Conservation (phyloP, 2,329 filamentous ascomycete species). For the Nectriaceae sp. region DNA sequence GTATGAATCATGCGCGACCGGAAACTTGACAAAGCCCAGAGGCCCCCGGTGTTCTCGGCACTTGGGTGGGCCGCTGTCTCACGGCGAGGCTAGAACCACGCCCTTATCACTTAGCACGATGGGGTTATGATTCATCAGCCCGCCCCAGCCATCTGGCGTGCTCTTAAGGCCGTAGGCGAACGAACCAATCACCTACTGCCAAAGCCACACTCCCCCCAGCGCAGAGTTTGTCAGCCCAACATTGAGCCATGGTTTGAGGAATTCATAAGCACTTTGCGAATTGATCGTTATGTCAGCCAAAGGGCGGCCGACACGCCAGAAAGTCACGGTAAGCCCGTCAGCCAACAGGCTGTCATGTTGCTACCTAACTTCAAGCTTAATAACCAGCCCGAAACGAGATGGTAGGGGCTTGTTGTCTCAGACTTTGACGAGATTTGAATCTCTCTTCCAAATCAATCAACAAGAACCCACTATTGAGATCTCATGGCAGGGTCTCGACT, state of each 20-base stretch:
- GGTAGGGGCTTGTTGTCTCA: background rate
- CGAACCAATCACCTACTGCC: background rate
- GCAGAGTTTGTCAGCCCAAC: too few relatives aligned
- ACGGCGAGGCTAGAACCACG: background rate
- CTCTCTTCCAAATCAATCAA: too few relatives aligned
- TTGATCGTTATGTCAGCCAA: slow-evolving; percentile 10
- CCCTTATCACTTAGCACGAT: background rate
- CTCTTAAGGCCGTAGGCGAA: slow-evolving; percentile 14
- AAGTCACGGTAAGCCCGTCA: background rate
- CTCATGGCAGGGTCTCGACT: background rate
- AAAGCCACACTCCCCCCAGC: too few relatives aligned
- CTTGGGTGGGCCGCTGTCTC: background rate
- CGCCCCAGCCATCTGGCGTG: slow-evolving; percentile 15
- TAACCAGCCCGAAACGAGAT: too few relatives aligned
- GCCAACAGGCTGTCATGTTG: background rate
- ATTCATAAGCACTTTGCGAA: too few relatives aligned
- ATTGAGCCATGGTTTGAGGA: too few relatives aligned
- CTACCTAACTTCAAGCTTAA: too few relatives aligned
- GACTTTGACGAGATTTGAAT: background rate
- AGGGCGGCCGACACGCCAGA: background rate
- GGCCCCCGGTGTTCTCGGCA: slow-evolving; percentile 10
- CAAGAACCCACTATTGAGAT: too few relatives aligned
- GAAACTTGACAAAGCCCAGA: slow-evolving; percentile 14
- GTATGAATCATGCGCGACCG: slow-evolving; percentile 19
- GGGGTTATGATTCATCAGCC: slow-evolving; percentile 26